Evolutionary conservation across 805 yeast species (phyloP).

Genomic region (Suhomyces sp.): DNA sequence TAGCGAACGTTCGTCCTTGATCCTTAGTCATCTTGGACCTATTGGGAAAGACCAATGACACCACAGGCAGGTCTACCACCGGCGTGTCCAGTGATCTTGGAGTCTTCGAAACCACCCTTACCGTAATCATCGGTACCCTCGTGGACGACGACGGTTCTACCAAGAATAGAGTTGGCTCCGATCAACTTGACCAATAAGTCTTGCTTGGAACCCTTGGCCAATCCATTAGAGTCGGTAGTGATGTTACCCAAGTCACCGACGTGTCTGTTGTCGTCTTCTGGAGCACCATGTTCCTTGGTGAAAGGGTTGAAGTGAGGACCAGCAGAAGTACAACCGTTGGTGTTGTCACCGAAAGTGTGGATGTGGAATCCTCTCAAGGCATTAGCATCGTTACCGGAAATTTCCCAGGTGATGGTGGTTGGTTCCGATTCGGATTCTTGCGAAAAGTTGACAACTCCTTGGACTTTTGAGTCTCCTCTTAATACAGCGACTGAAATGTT

Average conservation of each 20-base stretch:
- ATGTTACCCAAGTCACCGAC: conserved; percentile 98
- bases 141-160: conserved; percentile 95
- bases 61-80: conserved; percentile 99
- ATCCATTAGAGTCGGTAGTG: conserved; percentile 80
- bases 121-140: conserved; percentile 93
- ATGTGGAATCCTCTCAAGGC: conserved; percentile 96
- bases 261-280: conserved; percentile 77
- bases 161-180: conserved; percentile 85
- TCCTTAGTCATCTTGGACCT: too few relatives aligned
- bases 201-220: conserved; percentile 85
- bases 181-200: conserved; percentile 76
- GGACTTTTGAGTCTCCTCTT: conserved; percentile 90
- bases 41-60: conserved; percentile 76
- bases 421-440: conserved; percentile 78
- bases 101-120: conserved; percentile 88
- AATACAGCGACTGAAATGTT: conserved; percentile 76
- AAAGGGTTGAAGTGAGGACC: conserved; percentile 97
- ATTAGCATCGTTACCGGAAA: conserved; percentile 83
- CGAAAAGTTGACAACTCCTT: conserved; percentile 85
- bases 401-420: conserved; percentile 85
- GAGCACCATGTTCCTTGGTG: conserved; percentile 87
- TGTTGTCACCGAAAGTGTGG: conserved; percentile 97
- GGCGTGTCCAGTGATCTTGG: conserved; percentile 94
- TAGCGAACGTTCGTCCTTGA: too few relatives aligned
- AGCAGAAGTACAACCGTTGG: conserved; percentile 98